phyloP scores from a whole-genome alignment of 306 rosid genomes.

The Vigna unguiculata region DNA sequence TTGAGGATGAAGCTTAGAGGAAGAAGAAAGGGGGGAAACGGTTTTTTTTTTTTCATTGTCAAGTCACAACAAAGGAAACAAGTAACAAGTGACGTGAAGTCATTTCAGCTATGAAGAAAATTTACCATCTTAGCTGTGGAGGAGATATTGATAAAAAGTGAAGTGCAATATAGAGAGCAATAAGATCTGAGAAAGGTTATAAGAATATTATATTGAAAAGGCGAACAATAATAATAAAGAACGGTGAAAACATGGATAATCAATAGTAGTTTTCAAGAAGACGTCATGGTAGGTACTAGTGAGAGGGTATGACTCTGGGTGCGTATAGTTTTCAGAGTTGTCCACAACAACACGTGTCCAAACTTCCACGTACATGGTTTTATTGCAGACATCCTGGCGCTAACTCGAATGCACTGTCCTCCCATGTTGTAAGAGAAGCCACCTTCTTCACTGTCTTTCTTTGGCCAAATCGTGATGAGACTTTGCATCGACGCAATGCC shows the following conservation, averaged over 20 bases:
- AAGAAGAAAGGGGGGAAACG: too few relatives aligned
- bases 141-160: too few relatives aligned
- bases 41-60: too few relatives aligned
- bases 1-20: background rate
- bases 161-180: too few relatives aligned
- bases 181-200: too few relatives aligned
- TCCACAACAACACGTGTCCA: slow-evolving; percentile 7
- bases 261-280: background rate
- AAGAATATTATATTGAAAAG: background rate
- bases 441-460: background rate
- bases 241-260: background rate
- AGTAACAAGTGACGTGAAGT: too few relatives aligned
- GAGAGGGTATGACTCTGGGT: background rate
- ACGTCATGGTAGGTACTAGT: background rate
- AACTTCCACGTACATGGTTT: background rate
- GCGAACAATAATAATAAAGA: background rate
- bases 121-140: too few relatives aligned
- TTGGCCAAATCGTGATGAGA: slow-evolving; percentile 9
- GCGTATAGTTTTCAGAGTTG: background rate
- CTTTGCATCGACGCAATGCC: background rate
- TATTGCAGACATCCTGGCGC: slow-evolving; percentile 1
- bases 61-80: too few relatives aligned
- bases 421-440: background rate
- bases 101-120: too few relatives aligned
- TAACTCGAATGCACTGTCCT: slow-evolving; percentile 2